Evolutionary conservation across 768 basidiomycete genomes (phyloP).

Genomic region (Termitomyces sp.): DNA sequence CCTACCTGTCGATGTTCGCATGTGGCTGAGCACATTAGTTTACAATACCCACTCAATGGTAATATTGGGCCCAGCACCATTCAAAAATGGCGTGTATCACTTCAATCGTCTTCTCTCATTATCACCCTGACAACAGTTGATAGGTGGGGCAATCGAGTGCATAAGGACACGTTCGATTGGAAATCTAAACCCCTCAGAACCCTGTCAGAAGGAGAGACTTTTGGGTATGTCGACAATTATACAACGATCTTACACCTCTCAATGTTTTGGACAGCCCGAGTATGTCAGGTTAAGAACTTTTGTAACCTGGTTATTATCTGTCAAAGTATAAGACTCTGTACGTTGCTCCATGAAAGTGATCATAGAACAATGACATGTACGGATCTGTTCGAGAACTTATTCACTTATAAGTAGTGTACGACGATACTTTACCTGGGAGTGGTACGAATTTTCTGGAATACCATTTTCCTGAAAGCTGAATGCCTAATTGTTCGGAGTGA

Average conservation of each 20-base stretch:
- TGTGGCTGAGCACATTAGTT: constrained; percentile 20
- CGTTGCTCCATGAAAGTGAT: not conserved
- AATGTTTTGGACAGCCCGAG: not conserved
- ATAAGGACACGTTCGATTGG: constrained; percentile 36
- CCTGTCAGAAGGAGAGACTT: constrained; percentile 28
- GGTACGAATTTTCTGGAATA: not conserved
- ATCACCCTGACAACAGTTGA: not conserved
- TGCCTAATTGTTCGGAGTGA: not conserved
- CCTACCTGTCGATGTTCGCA: not conserved
- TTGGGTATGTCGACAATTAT: constrained; percentile 28
- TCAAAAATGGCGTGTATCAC: constrained; percentile 31
- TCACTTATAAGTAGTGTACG: not conserved
- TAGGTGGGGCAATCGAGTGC: constrained; percentile 29
- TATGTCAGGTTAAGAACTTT: not conserved
- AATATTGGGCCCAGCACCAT: constrained; percentile 35
- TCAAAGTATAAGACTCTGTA: too few species aligned
- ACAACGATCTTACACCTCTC: not conserved
- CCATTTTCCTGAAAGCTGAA: not conserved
- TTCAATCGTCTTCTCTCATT: not conserved
- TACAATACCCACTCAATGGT: constrained; percentile 46
- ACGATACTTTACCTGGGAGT: not conserved
- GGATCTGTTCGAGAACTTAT: not conserved
- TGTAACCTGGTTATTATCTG: too few species aligned
- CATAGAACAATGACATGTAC: not conserved
- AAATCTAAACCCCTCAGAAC: constrained; percentile 25